Conservation (phyloP, 257 asterid species). For the Plantago ovata region DNA sequence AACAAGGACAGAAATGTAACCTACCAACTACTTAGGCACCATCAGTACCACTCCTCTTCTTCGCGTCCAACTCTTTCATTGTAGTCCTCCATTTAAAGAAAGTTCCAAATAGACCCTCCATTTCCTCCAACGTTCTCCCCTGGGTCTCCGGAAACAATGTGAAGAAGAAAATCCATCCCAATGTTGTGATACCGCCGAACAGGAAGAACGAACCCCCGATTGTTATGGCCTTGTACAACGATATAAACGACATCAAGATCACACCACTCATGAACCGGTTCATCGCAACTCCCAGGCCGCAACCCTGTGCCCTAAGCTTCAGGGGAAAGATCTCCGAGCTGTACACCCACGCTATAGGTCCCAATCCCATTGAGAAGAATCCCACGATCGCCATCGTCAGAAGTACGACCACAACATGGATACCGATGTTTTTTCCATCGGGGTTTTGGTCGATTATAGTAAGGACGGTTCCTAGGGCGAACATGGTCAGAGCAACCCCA, state of each 20-base stretch:
- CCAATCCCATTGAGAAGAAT: slow-evolving; percentile 37
- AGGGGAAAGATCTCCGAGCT: slow-evolving; percentile 35
- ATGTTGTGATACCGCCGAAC: slow-evolving; percentile 8
- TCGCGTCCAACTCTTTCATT: neutral
- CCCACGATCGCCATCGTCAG: slow-evolving; percentile 14
- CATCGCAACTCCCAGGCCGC: slow-evolving; percentile 26
- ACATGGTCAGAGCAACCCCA: slow-evolving; percentile 31
- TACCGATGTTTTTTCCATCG: no score
- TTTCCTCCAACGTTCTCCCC: slow-evolving; percentile 33
- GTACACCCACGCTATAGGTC: slow-evolving; percentile 39
- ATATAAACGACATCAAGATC: slow-evolving; percentile 29
- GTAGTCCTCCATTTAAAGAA: slow-evolving; percentile 26
- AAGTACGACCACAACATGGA: neutral
- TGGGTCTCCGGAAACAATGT: slow-evolving; percentile 34
- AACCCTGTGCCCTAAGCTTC: slow-evolving; percentile 35
- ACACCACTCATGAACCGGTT: slow-evolving; percentile 31
- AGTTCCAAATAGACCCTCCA: slow-evolving; percentile 31
- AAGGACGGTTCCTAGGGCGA: slow-evolving; percentile 32
- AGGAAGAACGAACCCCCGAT: slow-evolving; percentile 30
- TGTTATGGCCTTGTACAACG: slow-evolving; percentile 21
- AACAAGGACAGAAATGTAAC: no score
- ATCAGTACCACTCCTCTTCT: neutral
- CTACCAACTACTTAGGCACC: neutral
- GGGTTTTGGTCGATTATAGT: slow-evolving; percentile 30
- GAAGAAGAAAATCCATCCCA: slow-evolving; percentile 26